These are phyloP conservation scores for Punctularia strigosozonata DNA, from an alignment of 768 basidiomycete genomes.

Conservation along the genomic window DNA sequence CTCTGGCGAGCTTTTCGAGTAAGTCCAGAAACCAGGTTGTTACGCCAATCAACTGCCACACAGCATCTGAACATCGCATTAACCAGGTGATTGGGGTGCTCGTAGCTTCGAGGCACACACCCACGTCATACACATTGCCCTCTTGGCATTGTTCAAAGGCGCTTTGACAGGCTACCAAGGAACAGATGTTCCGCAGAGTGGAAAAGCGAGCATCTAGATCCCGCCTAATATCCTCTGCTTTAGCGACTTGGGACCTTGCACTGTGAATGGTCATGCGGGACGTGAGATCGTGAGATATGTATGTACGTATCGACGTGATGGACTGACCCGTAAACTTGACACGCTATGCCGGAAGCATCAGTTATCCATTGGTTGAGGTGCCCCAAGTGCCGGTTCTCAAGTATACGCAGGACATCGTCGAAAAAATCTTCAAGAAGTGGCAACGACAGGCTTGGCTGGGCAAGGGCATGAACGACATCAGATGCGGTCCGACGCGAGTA, in stretches of 20 bases:
- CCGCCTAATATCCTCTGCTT: constrained; percentile 25
- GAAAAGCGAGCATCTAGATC: constrained; percentile 37
- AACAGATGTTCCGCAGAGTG: constrained; percentile 56
- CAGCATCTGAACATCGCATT: constrained; percentile 34
- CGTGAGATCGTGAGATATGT: too few species aligned
- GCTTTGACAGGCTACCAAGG: constrained; percentile 42
- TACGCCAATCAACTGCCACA: constrained; percentile 62
- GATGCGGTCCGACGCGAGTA: constrained; percentile 38
- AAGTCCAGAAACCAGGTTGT: constrained; percentile 52
- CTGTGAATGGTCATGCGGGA: constrained; percentile 13
- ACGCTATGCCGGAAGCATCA: constrained; percentile 2
- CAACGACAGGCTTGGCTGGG: constrained; percentile 26
- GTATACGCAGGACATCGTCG: constrained; percentile 29
- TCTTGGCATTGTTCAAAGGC: constrained; percentile 63
- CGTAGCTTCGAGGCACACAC: constrained; percentile 22
- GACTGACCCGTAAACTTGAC: not conserved
- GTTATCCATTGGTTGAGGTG: not conserved
- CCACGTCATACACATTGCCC: constrained; percentile 48
- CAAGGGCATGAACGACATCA: constrained; percentile 49
- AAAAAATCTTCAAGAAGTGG: constrained; percentile 35
- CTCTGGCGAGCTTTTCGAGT: constrained; percentile 49
- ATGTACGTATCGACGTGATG: too few species aligned
- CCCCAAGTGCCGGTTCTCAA: constrained; percentile 33
- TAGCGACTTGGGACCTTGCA: constrained; percentile 17
- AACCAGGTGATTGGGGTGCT: not conserved